Evolutionary conservation across 2,329 filamentous ascomycete species (phyloP).

Genomic region (Phyllosticta citriasiana): DNA sequence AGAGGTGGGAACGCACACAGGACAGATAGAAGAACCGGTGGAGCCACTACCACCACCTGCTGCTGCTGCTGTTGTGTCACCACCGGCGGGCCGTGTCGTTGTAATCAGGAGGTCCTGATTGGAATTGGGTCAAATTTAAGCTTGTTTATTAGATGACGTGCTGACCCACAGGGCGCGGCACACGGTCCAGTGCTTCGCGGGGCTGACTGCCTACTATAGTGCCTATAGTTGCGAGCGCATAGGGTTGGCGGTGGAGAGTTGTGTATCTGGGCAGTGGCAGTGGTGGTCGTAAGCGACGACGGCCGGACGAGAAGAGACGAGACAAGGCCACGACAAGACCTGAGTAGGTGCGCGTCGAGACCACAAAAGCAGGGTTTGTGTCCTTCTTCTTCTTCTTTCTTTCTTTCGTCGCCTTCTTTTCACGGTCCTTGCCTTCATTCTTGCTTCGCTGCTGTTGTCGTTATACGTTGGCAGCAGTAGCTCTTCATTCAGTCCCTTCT

Average conservation of each 20-base stretch:
- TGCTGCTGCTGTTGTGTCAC: too few species aligned
- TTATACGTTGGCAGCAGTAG: not conserved
- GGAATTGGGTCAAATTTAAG: not conserved
- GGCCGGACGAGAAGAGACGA: not conserved
- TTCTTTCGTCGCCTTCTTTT: not conserved
- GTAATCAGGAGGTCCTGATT: not conserved
- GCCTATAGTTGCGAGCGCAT: not conserved
- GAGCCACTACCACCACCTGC: too few species aligned
- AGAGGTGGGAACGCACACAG: too few species aligned
- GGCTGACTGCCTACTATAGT: not conserved
- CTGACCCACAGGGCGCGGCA: not conserved
- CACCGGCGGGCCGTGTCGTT: not conserved
- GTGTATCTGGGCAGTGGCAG: not conserved
- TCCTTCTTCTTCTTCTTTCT: not conserved
- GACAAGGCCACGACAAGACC: not conserved
- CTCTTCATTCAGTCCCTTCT: not conserved
- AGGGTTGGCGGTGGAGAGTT: not conserved
- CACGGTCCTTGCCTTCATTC: not conserved
- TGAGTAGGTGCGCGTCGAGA: not conserved
- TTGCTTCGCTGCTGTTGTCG: not conserved
- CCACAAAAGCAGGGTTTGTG: not conserved
- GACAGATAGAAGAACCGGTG: too few species aligned
- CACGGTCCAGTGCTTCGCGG: not conserved
- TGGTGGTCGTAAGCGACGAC: not conserved
- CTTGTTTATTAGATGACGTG: not conserved